These are phyloP conservation scores for Lophiotrema nucula DNA, from an alignment of 495 filamentous ascomycete genomes.

Conservation along the genomic window DNA sequence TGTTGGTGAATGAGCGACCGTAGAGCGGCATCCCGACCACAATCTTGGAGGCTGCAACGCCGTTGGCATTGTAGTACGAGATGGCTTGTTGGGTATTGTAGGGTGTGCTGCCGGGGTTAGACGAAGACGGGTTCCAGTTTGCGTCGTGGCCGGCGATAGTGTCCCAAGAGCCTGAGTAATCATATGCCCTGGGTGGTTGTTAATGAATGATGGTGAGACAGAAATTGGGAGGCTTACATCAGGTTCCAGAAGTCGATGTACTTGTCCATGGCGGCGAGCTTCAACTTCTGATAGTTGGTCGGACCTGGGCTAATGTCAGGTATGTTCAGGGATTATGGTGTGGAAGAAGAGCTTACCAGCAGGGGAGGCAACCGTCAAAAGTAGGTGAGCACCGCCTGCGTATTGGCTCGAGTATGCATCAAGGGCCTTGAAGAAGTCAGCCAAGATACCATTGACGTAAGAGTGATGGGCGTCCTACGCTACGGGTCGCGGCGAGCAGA, in stretches of 20 bases:
- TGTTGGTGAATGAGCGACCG: conserved; percentile 73
- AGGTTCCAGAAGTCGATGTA: conserved; percentile 86
- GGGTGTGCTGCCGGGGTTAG: conserved; percentile 60
- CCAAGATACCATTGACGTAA: neutral
- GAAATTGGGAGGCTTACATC: conserved; percentile 37
- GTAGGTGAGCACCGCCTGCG: conserved; percentile 53
- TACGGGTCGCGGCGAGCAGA: conserved; percentile 44
- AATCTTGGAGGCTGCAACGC: conserved; percentile 65
- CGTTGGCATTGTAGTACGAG: conserved; percentile 63
- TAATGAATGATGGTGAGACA: neutral
- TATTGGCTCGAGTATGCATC: conserved; percentile 26
- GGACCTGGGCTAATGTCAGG: conserved; percentile 37
- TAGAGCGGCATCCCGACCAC: conserved; percentile 82
- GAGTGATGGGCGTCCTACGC: conserved; percentile 5
- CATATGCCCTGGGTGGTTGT: conserved; percentile 38
- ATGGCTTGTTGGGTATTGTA: conserved; percentile 71
- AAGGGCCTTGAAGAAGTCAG: conserved; percentile 8
- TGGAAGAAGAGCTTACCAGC: conserved; percentile 46
- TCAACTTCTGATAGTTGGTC: conserved; percentile 66
- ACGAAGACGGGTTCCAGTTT: conserved; percentile 61
- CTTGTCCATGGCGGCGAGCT: conserved; percentile 67
- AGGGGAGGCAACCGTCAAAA: conserved; percentile 73
- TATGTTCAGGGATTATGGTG: neutral
- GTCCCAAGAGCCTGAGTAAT: conserved; percentile 63
- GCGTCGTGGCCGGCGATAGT: conserved; percentile 69